These are phyloP conservation scores for Sequoiadendron giganteum DNA, from an alignment of 75 land plant genomes.

Conservation along the genomic window DNA sequence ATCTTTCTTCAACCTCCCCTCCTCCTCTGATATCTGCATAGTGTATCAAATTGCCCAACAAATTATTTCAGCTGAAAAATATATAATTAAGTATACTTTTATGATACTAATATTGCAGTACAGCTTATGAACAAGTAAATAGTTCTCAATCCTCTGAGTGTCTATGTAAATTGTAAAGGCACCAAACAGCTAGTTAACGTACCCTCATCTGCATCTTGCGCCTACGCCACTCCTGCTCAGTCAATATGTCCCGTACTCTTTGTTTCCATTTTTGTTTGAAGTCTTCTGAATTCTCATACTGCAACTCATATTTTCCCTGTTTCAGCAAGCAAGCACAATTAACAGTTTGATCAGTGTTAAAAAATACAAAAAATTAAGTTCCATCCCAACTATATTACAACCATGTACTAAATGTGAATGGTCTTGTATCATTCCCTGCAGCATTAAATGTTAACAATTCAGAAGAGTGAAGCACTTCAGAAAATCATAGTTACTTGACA, in stretches of 20 bases:
- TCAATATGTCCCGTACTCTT: slow-evolving; percentile 85
- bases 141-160: neutral
- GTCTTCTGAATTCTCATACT: slow-evolving; percentile 85
- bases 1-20: slow-evolving; percentile 96
- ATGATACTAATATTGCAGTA: neutral
- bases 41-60: slow-evolving; percentile 5
- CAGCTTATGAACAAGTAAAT: neutral
- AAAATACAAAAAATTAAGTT: neutral
- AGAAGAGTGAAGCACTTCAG: neutral
- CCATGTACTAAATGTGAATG: neutral
- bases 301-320: slow-evolving; percentile 87
- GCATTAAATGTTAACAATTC: neutral
- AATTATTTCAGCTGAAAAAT: slow-evolving; percentile 6
- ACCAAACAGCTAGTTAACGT: slow-evolving; percentile 13
- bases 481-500: neutral
- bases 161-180: neutral
- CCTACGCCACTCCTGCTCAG: slow-evolving; percentile 96
- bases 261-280: slow-evolving; percentile 76
- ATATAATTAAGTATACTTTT: neutral
- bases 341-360: neutral
- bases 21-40: slow-evolving; percentile 93
- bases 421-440: neutral
- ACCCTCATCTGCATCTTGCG: slow-evolving; percentile 98
- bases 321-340: neutral
- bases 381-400: neutral